Evolutionary conservation across 257 asterid species (phyloP).

Genomic region (Ilex asprella): DNA sequence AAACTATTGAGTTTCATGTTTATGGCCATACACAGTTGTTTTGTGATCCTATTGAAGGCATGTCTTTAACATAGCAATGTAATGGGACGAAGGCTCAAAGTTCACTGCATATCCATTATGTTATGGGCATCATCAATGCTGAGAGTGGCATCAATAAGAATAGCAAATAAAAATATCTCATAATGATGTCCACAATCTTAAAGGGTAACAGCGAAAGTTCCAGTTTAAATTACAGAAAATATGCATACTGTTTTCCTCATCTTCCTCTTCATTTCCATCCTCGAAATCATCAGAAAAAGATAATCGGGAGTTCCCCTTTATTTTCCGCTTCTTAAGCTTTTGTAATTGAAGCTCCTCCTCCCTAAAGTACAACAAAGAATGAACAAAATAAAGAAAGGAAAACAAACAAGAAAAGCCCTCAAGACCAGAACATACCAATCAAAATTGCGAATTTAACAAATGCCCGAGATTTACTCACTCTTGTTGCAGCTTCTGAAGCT

Average conservation of each 20-base stretch:
- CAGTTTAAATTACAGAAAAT: background rate
- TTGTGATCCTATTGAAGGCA: no score
- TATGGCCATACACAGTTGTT: no score
- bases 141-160: no score
- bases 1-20: no score
- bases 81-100: no score
- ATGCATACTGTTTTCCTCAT: constrained; percentile 52
- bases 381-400: background rate
- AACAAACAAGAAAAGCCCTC: background rate
- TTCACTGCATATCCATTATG: no score
- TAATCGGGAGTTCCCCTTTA: constrained; percentile 84
- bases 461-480: constrained; percentile 45
- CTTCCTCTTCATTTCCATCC: constrained; percentile 67
- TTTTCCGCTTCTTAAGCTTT: constrained; percentile 80
- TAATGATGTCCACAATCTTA: background rate
- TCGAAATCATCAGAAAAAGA: constrained; percentile 89
- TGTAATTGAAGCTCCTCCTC: constrained; percentile 96
- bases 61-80: no score
- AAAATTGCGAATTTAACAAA: background rate
- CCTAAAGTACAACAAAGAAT: constrained; percentile 26
- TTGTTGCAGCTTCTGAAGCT: constrained; percentile 90
- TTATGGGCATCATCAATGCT: no score
- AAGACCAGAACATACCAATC: background rate
- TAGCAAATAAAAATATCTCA: no score
- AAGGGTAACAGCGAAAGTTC: background rate